These are phyloP conservation scores for Dipodascus albidus DNA, from an alignment of 805 yeast genomes.

Conservation along the genomic window DNA sequence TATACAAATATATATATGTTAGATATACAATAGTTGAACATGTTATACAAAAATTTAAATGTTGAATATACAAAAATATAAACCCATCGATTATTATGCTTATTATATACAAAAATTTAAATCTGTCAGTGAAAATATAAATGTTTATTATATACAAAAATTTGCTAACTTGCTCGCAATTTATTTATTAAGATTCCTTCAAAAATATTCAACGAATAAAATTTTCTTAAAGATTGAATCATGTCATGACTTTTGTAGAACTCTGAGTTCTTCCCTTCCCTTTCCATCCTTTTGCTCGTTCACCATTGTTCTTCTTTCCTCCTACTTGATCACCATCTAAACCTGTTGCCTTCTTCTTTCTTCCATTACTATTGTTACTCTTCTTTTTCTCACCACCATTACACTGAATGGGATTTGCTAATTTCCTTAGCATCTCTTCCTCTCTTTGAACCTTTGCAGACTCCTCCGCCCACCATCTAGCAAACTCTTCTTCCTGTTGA, in stretches of 20 bases:
- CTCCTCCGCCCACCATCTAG: conserved; percentile 80
- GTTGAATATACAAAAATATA: too few species aligned
- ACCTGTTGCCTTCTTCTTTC: not conserved
- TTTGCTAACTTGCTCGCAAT: too few species aligned
- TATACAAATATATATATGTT: too few species aligned
- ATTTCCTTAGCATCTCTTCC: not conserved
- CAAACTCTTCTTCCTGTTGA: conserved; percentile 75
- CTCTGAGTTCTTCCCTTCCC: not conserved
- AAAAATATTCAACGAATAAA: not conserved
- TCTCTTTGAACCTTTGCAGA: conserved; percentile 26
- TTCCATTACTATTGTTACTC: not conserved
- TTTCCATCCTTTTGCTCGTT: not conserved
- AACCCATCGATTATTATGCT: too few species aligned
- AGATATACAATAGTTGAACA: too few species aligned
- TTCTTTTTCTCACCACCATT: too few species aligned
- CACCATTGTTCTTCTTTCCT: not conserved
- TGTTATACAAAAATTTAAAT: too few species aligned
- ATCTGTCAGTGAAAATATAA: too few species aligned
- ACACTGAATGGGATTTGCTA: not conserved
- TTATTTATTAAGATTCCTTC: too few species aligned
- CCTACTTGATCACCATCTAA: not conserved
- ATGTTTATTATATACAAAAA: too few species aligned
- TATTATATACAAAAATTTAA: too few species aligned
- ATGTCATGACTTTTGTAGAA: not conserved
- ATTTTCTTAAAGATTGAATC: not conserved